phyloP scores from a whole-genome alignment of 176 grass and related monocot species.

The Bonia amplexicaulis region DNA sequence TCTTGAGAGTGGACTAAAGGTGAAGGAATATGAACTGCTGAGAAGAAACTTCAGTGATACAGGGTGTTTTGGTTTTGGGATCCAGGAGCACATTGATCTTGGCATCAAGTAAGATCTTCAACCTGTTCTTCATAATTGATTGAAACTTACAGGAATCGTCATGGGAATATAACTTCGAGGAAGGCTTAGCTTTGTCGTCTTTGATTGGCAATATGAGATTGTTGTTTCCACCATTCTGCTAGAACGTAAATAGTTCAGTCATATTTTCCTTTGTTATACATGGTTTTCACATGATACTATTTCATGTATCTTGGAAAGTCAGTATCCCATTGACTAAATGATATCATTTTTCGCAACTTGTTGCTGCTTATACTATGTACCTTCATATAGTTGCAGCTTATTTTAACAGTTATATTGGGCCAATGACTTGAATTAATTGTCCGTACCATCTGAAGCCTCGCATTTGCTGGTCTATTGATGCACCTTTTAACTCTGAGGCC shows the following conservation, averaged over 20 bases:
- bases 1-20: constrained; percentile 52
- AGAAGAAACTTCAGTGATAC: constrained; percentile 52
- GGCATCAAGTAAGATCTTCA: constrained; percentile 34
- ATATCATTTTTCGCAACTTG: too few species aligned
- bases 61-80: constrained; percentile 46
- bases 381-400: background rate
- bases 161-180: background rate
- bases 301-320: background rate
- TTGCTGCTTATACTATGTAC: background rate
- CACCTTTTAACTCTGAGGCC: background rate
- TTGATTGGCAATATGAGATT: background rate
- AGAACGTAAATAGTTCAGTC: background rate
- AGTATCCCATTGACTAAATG: background rate
- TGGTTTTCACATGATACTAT: background rate
- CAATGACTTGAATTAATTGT: constrained; percentile 28
- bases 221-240: background rate
- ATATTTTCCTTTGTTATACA: background rate
- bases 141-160: background rate
- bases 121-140: background rate
- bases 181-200: background rate
- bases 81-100: constrained; percentile 56
- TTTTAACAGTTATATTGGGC: background rate
- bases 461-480: background rate
- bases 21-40: constrained; percentile 47
- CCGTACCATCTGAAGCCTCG: constrained; percentile 29